A percentile compares a stretch with the other conserved stretches of the same genome.
These are phyloP conservation scores for Salvia rosmarinus DNA, from an alignment of 257 asterid species.

Conservation along the genomic window DNA sequence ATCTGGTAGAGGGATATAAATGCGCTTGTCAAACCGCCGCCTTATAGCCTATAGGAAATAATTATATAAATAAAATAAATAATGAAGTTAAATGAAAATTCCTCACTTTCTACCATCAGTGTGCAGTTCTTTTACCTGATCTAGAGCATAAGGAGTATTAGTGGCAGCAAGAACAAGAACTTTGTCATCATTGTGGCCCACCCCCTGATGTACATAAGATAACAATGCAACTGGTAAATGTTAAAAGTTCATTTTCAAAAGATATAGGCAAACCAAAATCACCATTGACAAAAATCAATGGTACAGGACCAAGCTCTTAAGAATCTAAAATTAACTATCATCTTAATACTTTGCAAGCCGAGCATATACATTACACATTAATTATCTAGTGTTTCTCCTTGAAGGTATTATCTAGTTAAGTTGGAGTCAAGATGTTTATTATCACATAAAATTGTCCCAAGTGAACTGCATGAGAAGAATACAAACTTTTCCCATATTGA, in stretches of 20 bases:
- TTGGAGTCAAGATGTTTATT: background rate
- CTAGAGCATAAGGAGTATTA: constrained; percentile 95
- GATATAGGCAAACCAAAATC: background rate
- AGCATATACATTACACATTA: background rate
- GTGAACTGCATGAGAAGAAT: constrained; percentile 6
- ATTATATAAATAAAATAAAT: background rate
- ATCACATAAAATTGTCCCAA: too few relatives aligned
- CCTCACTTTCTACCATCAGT: background rate
- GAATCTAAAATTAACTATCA: background rate
- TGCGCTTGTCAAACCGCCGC: constrained; percentile 96
- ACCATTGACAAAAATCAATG: constrained; percentile 8
- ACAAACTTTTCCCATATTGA: background rate
- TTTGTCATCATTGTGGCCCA: constrained; percentile 96
- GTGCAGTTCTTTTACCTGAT: constrained; percentile 65
- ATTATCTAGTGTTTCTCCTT: background rate
- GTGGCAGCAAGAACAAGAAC: constrained; percentile 99
- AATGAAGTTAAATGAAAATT: background rate
- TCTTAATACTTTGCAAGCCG: constrained; percentile 9
- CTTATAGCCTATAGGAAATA: constrained; percentile 70
- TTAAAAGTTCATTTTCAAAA: constrained; percentile 6
- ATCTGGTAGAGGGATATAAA: constrained; percentile 96
- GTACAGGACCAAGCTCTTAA: background rate
- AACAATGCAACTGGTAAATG: constrained; percentile 32
- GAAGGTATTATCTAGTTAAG: background rate
- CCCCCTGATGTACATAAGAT: constrained; percentile 56